A percentile compares a stretch with the other conserved stretches of the same genome.
Conservation (phyloP, 192 early-diverging fungal genomes). For the Entomortierella beljakovae region DNA sequence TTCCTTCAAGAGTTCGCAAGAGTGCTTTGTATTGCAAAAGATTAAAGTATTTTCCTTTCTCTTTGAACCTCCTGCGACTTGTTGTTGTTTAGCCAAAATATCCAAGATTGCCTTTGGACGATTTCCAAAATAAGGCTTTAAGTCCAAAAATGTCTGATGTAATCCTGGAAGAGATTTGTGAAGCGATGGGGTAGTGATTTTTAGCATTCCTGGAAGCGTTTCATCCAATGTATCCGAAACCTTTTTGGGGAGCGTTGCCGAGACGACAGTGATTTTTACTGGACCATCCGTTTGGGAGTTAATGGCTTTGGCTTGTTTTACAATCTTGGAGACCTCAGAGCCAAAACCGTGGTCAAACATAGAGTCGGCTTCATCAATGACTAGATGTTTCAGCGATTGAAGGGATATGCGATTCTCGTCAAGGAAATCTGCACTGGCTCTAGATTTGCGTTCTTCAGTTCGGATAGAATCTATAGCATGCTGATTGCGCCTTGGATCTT, state of each 20-base stretch:
- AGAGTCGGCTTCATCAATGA: conserved; percentile 96
- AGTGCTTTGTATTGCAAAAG: conserved; percentile 86
- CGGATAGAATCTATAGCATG: not conserved
- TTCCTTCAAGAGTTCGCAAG: conserved; percentile 66
- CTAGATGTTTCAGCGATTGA: conserved; percentile 69
- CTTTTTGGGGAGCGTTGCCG: conserved; percentile 77
- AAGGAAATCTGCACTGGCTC: conserved; percentile 16
- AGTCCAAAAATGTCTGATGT: conserved; percentile 83
- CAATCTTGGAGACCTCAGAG: conserved; percentile 69
- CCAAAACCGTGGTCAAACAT: conserved; percentile 88
- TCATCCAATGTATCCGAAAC: conserved; percentile 69
- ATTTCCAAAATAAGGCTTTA: conserved; percentile 75
- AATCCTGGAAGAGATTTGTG: conserved; percentile 83
- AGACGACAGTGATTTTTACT: conserved; percentile 72
- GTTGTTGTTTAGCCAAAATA: conserved; percentile 67
- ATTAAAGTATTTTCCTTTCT: conserved; percentile 78
- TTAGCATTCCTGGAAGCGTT: conserved; percentile 67
- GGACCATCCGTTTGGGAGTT: conserved; percentile 1
- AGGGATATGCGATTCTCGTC: conserved; percentile 69
- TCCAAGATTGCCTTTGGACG: conserved; percentile 79
- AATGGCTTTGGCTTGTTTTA: conserved; percentile 50
- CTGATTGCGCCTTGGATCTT: not conserved
- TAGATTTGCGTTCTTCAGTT: conserved; percentile 12
- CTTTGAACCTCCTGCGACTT: conserved; percentile 30
- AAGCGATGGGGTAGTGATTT: conserved; percentile 83